These are phyloP conservation scores for Fragosphaeria purpurea DNA, from an alignment of 2,329 filamentous ascomycete genomes.

Conservation along the genomic window DNA sequence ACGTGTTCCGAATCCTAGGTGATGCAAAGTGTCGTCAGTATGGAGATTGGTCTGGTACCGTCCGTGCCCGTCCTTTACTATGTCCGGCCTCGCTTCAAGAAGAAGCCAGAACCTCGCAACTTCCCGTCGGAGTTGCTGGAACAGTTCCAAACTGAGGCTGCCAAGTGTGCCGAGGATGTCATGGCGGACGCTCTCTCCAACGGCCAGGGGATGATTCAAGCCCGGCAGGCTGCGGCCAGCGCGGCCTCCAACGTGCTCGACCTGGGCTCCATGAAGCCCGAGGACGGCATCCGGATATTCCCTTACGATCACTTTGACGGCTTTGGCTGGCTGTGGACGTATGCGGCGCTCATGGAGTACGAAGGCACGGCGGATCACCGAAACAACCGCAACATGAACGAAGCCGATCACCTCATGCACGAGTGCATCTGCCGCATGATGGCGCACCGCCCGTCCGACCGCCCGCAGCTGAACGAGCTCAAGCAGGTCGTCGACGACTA, in stretches of 20 bases:
- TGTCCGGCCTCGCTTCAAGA: not conserved
- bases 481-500: not conserved
- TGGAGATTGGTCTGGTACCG: not conserved
- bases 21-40: not conserved
- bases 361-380: not conserved
- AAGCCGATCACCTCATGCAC: not conserved
- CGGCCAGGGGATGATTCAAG: too few species aligned
- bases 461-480: not conserved
- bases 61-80: constrained; percentile 1
- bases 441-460: constrained; percentile 3
- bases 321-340: constrained; percentile 9
- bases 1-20: not conserved
- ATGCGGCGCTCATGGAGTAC: constrained; percentile 1
- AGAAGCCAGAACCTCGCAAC: too few species aligned
- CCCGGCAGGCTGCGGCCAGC: too few species aligned
- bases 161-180: too few species aligned
- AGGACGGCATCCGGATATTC: not conserved
- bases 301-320: not conserved
- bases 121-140: too few species aligned
- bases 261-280: not conserved
- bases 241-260: not conserved
- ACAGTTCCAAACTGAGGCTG: too few species aligned
- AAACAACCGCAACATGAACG: not conserved
- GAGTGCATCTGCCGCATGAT: constrained; percentile 8
- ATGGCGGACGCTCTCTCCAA: too few species aligned